Conservation (phyloP, 768 basidiomycete species). For the Hysterangium stoloniferum region DNA sequence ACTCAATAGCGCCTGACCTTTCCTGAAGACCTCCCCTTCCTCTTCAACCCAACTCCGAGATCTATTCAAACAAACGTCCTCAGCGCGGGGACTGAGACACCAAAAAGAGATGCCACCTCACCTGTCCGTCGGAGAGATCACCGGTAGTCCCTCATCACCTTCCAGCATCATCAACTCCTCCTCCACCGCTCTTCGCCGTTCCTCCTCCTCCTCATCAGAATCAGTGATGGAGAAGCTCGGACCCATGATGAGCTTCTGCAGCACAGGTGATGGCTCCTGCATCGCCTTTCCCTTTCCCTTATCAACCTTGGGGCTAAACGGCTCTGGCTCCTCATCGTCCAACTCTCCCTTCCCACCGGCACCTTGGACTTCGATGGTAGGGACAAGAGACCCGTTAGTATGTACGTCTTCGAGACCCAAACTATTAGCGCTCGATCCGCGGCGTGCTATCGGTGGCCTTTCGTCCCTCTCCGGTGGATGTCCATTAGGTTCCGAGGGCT, state of each 20-base stretch:
- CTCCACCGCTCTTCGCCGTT: conserved; percentile 27
- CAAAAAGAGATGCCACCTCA: conserved; percentile 20
- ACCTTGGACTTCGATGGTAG: background rate
- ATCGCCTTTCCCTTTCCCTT: conserved; percentile 74
- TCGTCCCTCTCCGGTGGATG: background rate
- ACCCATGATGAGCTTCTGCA: conserved; percentile 58
- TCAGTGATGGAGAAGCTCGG: conserved; percentile 48
- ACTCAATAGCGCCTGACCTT: conserved; percentile 72
- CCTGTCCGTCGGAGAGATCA: conserved; percentile 37
- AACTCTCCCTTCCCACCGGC: background rate
- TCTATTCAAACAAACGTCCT: conserved; percentile 29
- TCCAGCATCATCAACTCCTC: conserved; percentile 47
- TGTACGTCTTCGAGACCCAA: conserved; percentile 23
- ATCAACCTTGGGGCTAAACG: conserved; percentile 57
- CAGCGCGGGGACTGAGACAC: background rate
- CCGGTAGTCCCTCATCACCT: conserved; percentile 13
- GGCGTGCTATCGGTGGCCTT: background rate
- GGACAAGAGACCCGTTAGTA: background rate
- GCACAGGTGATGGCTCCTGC: conserved; percentile 33
- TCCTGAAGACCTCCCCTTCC: conserved; percentile 94
- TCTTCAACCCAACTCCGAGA: conserved; percentile 83
- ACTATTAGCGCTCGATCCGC: background rate
- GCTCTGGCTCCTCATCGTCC: conserved; percentile 26
- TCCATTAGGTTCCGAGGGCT: background rate
- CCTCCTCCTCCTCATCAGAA: conserved; percentile 30